Evolutionary conservation across 78 protist genomes (phyloP).

Genomic region (Tieghemostelium lacteum): DNA sequence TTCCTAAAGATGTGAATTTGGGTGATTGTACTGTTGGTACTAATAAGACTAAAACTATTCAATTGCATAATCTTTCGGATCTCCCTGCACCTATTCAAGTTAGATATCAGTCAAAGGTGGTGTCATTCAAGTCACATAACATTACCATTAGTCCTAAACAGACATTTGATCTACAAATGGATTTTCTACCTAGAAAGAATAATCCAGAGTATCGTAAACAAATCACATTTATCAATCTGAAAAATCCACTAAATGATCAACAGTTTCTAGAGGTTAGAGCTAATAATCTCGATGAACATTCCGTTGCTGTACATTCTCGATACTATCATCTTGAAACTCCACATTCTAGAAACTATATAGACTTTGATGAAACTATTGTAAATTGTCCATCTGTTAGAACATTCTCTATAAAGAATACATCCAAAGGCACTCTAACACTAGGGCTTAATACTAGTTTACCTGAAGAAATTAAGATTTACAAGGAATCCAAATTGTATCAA

Average conservation of each 20-base stretch:
- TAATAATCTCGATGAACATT: slow-evolving; percentile 83
- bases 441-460: slow-evolving; percentile 38
- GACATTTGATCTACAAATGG: slow-evolving; percentile 47
- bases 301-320: slow-evolving; percentile 76
- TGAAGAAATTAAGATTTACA: slow-evolving; percentile 64
- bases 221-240: slow-evolving; percentile 71
- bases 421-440: slow-evolving; percentile 18
- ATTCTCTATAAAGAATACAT: slow-evolving; percentile 55
- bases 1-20: slow-evolving; percentile 63
- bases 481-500: not conserved
- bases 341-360: slow-evolving; percentile 28
- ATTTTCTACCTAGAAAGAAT: slow-evolving; percentile 77
- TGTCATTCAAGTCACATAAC: slow-evolving; percentile 26
- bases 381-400: slow-evolving; percentile 80
- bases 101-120: slow-evolving; percentile 44
- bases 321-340: slow-evolving; percentile 74
- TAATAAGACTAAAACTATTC: not conserved
- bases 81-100: slow-evolving; percentile 66
- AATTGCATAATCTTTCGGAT: slow-evolving; percentile 55
- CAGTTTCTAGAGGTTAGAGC: slow-evolving; percentile 76
- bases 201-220: slow-evolving; percentile 88
- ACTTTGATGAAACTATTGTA: slow-evolving; percentile 78
- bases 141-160: slow-evolving; percentile 67
- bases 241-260: slow-evolving; percentile 45
- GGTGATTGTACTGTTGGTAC: slow-evolving; percentile 83